These are phyloP conservation scores for Stenogyne calaminthoides DNA, from an alignment of 305 asterid genomes.

Conservation along the genomic window DNA sequence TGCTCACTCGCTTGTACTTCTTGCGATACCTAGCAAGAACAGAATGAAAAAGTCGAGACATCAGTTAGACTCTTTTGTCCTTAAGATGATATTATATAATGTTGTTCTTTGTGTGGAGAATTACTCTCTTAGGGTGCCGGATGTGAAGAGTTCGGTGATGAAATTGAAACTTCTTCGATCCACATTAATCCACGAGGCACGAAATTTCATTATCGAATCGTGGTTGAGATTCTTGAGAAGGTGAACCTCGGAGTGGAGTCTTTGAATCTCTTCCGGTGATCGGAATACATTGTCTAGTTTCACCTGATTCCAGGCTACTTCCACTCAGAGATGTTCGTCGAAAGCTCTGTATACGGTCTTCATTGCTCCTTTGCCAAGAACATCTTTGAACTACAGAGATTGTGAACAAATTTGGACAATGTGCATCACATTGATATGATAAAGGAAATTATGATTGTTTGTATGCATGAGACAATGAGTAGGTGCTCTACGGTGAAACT, in stretches of 20 bases:
- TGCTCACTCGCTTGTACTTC: slow-evolving; percentile 48
- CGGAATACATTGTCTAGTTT: slow-evolving; percentile 51
- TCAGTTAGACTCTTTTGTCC: not conserved
- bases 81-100: not conserved
- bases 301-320: slow-evolving; percentile 91
- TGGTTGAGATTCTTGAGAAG: slow-evolving; percentile 70
- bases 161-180: slow-evolving; percentile 67
- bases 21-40: slow-evolving; percentile 55
- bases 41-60: not conserved
- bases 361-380: slow-evolving; percentile 85
- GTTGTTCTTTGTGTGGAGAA: not conserved
- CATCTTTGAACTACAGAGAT: slow-evolving; percentile 56
- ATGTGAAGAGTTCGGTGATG: slow-evolving; percentile 86
- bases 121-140: slow-evolving; percentile 88
- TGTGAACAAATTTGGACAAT: not conserved
- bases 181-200: slow-evolving; percentile 62
- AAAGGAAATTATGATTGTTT: too few relatives aligned
- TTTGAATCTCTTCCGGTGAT: slow-evolving; percentile 57
- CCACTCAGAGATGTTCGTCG: slow-evolving; percentile 68
- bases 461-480: too few relatives aligned
- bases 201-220: slow-evolving; percentile 59
- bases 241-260: slow-evolving; percentile 78
- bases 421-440: too few relatives aligned
- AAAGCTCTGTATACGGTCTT: slow-evolving; percentile 77
- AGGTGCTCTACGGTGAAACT: too few relatives aligned